A percentile compares a stretch with the other conserved stretches of the same genome.
phyloP scores from a whole-genome alignment of 805 yeast species.

The Lipomyces spencermartinsiae region DNA sequence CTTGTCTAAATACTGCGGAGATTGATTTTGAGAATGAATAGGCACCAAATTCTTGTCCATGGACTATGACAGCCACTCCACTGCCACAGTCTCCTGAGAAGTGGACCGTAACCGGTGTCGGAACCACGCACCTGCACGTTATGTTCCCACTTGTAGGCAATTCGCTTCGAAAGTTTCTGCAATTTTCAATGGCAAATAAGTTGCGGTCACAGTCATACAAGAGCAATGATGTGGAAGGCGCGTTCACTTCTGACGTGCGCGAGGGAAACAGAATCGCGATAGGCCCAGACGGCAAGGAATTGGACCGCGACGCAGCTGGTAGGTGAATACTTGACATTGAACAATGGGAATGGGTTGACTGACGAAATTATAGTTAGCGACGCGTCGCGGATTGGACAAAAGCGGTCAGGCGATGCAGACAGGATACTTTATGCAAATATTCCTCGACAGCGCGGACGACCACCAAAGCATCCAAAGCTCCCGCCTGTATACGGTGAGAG shows the following conservation, averaged over 20 bases:
- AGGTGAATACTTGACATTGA: not conserved
- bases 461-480: not conserved
- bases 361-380: not conserved
- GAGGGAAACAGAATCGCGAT: not conserved
- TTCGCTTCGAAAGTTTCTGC: not conserved
- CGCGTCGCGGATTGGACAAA: not conserved
- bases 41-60: not conserved
- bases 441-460: slow-evolving; percentile 1
- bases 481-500: not conserved
- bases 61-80: slow-evolving; percentile 7
- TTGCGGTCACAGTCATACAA: not conserved
- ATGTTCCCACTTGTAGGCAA: not conserved
- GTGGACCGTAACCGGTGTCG: not conserved
- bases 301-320: slow-evolving; percentile 1
- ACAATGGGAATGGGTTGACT: not conserved
- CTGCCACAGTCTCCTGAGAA: not conserved
- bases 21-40: not conserved
- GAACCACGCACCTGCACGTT: not conserved
- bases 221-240: not conserved
- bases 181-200: not conserved
- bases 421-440: not conserved
- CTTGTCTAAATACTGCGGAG: not conserved
- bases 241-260: slow-evolving; percentile 1
- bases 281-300: not conserved
- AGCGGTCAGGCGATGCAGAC: not conserved